These are phyloP conservation scores for Hypoxylon intermedium DNA, from an alignment of 495 filamentous ascomycete species.

Conservation along the genomic window DNA sequence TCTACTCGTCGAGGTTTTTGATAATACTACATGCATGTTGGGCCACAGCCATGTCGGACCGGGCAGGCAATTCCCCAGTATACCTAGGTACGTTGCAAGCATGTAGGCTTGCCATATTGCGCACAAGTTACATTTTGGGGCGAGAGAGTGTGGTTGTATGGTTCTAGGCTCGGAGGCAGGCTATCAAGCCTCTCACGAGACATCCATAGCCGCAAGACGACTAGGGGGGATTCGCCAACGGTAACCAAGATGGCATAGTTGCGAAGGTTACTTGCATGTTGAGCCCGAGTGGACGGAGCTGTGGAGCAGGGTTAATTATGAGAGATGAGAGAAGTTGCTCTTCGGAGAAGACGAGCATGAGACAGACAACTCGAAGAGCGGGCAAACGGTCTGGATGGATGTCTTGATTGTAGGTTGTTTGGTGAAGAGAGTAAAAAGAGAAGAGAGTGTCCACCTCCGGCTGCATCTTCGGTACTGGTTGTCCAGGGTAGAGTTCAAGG, in stretches of 20 bases:
- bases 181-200: slow-evolving; percentile 8
- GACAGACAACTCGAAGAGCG: slow-evolving; percentile 8
- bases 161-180: slow-evolving; percentile 22
- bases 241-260: slow-evolving; percentile 11
- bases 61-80: slow-evolving; percentile 5
- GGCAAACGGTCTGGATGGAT: slow-evolving; percentile 24
- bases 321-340: slow-evolving; percentile 9
- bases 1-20: slow-evolving; percentile 7
- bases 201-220: slow-evolving; percentile 10
- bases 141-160: slow-evolving; percentile 1
- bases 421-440: slow-evolving; percentile 6
- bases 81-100: slow-evolving; percentile 13
- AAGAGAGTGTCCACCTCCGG: slow-evolving; percentile 7
- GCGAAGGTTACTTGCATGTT: slow-evolving; percentile 23
- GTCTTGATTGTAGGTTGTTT: slow-evolving; percentile 20
- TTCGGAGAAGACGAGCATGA: slow-evolving; percentile 23
- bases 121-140: slow-evolving; percentile 30
- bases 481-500: no score
- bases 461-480: no score
- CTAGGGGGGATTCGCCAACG: slow-evolving; percentile 10
- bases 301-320: slow-evolving; percentile 17
- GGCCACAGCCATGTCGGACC: slow-evolving; percentile 6
- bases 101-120: slow-evolving; percentile 8
- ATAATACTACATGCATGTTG: slow-evolving; percentile 19
- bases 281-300: slow-evolving; percentile 18